Percentiles rank a stretch among this genome's conserved stretches.
phyloP scores from a whole-genome alignment of 2,329 filamentous ascomycete genomes.

The Pyrenophora tritici-repentis region DNA sequence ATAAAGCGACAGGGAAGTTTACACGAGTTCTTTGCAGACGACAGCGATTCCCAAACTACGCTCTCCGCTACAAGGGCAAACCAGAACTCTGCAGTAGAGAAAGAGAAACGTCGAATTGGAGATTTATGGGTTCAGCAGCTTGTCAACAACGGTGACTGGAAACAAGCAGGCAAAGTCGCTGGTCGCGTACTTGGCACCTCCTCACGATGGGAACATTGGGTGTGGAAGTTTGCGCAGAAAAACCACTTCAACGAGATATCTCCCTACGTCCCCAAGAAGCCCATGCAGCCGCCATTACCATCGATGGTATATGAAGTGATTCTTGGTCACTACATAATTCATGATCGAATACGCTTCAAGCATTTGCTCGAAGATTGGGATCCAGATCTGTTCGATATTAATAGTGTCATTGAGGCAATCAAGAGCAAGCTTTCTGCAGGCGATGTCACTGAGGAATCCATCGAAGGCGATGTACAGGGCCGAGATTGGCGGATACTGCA shows the following conservation, averaged over 20 bases:
- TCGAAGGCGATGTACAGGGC: conserved; percentile 73
- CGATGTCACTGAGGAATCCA: conserved; percentile 74
- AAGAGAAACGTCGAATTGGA: conserved; percentile 87
- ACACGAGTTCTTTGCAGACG: conserved; percentile 75
- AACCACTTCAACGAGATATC: conserved; percentile 90
- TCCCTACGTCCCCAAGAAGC: conserved; percentile 75
- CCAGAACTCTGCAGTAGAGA: conserved; percentile 71
- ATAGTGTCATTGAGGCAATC: conserved; percentile 74
- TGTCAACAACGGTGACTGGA: conserved; percentile 75
- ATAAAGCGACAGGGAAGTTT: conserved; percentile 53
- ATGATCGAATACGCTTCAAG: conserved; percentile 74
- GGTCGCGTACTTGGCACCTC: conserved; percentile 81
- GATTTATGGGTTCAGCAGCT: conserved; percentile 93
- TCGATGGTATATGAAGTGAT: conserved; percentile 86
- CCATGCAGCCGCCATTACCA: conserved; percentile 78
- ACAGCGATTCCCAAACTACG: conserved; percentile 63
- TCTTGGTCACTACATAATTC: conserved; percentile 83
- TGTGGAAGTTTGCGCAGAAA: conserved; percentile 86
- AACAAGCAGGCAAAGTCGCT: conserved; percentile 75
- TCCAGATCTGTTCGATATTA: conserved; percentile 79
- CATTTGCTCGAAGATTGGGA: conserved; percentile 84
- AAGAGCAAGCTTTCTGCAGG: conserved; percentile 80
- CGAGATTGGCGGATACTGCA: conserved; percentile 90
- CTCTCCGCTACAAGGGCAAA: conserved; percentile 62
- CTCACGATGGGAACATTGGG: conserved; percentile 91